Evolutionary conservation across 371 early-diverging fungal species (phyloP).

Genomic region (Rhizopus microsporus): DNA sequence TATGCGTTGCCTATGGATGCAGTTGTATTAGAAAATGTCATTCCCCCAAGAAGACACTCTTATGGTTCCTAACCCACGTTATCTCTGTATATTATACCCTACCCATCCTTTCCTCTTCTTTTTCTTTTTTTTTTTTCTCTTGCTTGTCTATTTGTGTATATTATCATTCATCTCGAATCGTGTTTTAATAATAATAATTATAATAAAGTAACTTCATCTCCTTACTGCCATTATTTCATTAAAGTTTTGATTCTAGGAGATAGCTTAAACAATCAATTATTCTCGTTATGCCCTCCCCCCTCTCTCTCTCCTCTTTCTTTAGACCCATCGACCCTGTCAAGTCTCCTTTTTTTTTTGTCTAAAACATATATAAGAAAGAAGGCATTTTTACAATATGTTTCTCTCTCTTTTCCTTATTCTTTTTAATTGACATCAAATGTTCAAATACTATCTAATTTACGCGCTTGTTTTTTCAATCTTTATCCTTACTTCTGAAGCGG

Average conservation of each 20-base stretch:
- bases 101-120: slow-evolving; percentile 5
- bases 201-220: too few relatives aligned
- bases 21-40: slow-evolving; percentile 1
- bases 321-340: neutral
- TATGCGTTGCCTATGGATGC: slow-evolving; percentile 26
- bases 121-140: neutral
- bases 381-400: neutral
- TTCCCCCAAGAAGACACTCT: slow-evolving; percentile 23
- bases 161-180: neutral
- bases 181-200: neutral
- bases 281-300: neutral
- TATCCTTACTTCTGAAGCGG: slow-evolving; percentile 8
- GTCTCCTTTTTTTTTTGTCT: neutral
- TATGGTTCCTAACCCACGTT: slow-evolving; percentile 10
- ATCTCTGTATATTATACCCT: slow-evolving; percentile 6
- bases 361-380: neutral
- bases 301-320: neutral
- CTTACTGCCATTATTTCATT: too few relatives aligned
- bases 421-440: neutral
- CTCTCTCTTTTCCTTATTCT: slow-evolving; percentile 1
- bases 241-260: too few relatives aligned
- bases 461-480: neutral
- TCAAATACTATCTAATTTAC: neutral
- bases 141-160: neutral
- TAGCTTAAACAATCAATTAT: too few relatives aligned